Evolutionary conservation across 345 rosid genomes (phyloP).

Genomic region (Citrus sinensis): DNA sequence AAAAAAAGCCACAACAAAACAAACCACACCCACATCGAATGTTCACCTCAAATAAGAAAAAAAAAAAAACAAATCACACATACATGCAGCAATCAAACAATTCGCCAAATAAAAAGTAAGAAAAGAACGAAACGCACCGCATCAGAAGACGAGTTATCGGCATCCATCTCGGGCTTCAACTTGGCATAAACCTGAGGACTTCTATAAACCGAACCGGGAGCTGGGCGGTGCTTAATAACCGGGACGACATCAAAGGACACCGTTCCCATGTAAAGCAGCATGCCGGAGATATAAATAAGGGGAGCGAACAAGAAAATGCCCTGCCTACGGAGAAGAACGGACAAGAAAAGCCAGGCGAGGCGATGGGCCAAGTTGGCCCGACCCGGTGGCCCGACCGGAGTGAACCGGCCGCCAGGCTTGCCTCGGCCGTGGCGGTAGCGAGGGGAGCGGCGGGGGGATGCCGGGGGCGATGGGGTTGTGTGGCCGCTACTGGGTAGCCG

Average conservation of each 20-base stretch:
- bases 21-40: conserved; percentile 1
- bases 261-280: conserved; percentile 95
- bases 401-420: conserved; percentile 54
- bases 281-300: conserved; percentile 83
- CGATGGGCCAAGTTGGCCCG: conserved; percentile 67
- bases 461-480: conserved; percentile 95
- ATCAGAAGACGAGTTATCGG: conserved; percentile 89
- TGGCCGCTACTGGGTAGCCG: conserved; percentile 92
- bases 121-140: conserved; percentile 48
- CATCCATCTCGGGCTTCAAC: conserved; percentile 83
- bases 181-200: conserved; percentile 88
- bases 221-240: conserved; percentile 51
- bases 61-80: background rate
- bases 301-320: conserved; percentile 93
- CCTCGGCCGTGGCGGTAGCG: conserved; percentile 70
- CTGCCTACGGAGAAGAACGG: conserved; percentile 90
- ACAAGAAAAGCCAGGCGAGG: conserved; percentile 76
- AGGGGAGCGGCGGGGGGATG: conserved; percentile 88
- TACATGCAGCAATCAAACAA: conserved; percentile 5
- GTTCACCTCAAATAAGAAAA: background rate
- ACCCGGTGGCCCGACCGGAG: conserved; percentile 38
- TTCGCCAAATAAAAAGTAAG: background rate
- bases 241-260: conserved; percentile 83
- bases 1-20: background rate
- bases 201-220: conserved; percentile 85